A percentile compares a stretch with the other conserved stretches of the same genome.
phyloP scores from a whole-genome alignment of 2,329 filamentous ascomycete species.

The Diaporthe batatas region DNA sequence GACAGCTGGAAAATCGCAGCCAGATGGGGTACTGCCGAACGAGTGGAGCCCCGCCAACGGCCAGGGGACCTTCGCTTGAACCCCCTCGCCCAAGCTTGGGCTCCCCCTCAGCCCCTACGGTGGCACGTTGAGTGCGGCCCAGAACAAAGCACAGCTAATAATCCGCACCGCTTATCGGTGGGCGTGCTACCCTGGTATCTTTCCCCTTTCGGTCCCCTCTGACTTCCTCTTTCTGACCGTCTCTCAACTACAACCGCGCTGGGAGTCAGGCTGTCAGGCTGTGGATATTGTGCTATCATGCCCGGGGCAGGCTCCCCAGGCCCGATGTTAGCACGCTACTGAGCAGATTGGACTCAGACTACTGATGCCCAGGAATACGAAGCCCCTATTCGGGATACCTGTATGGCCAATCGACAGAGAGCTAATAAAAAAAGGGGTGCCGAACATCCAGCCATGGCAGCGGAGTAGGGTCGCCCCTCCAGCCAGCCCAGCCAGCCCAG shows the following conservation, averaged over 20 bases:
- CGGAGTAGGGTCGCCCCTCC: not conserved
- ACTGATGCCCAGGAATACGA: conserved; percentile 29
- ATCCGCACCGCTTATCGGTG: conserved; percentile 18
- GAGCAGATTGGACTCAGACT: conserved; percentile 15
- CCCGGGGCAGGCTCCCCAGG: conserved; percentile 12
- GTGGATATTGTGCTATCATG: conserved; percentile 1
- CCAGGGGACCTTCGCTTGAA: conserved; percentile 22
- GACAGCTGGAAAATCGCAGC: conserved; percentile 41
- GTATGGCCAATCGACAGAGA: conserved; percentile 4
- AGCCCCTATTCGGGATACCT: conserved; percentile 31
- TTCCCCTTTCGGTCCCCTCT: conserved; percentile 4
- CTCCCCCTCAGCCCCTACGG: not conserved
- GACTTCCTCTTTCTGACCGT: conserved; percentile 11
- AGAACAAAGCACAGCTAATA: conserved; percentile 13
- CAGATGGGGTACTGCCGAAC: conserved; percentile 35
- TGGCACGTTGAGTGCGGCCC: not conserved
- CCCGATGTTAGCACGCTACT: conserved; percentile 33
- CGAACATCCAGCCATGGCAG: conserved; percentile 27
- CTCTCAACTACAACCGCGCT: not conserved
- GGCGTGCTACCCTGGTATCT: not conserved
- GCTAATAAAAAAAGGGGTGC: conserved; percentile 35
- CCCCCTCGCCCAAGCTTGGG: conserved; percentile 6
- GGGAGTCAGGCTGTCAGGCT: conserved; percentile 1
- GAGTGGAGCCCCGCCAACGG: conserved; percentile 34
- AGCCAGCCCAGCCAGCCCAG: too few relatives aligned